Evolutionary conservation across 495 filamentous ascomycete species (phyloP).

Genomic region (Xylona heveae): DNA sequence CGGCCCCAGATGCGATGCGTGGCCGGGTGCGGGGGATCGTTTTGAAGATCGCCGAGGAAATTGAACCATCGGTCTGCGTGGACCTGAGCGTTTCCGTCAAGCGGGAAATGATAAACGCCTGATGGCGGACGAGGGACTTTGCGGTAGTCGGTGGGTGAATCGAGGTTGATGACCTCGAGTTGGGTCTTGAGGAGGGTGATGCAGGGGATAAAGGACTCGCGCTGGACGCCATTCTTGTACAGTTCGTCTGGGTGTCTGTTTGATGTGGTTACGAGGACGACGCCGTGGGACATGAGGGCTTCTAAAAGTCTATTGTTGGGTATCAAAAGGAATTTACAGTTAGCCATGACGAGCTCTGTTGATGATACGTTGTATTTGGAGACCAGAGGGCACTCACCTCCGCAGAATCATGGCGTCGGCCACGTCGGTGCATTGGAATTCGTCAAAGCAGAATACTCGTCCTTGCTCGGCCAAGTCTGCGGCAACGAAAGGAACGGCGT

Average conservation of each 20-base stretch:
- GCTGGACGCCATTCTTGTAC: constrained; percentile 96
- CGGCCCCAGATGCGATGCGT: constrained; percentile 87
- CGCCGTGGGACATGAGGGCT: constrained; percentile 82
- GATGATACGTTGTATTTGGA: not conserved
- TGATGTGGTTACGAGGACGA: constrained; percentile 88
- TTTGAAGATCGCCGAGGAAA: constrained; percentile 66
- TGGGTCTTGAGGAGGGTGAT: constrained; percentile 74
- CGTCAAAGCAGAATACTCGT: constrained; percentile 88
- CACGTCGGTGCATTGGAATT: constrained; percentile 97
- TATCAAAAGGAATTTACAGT: not conserved
- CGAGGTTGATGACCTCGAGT: constrained; percentile 76
- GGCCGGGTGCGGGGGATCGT: constrained; percentile 53
- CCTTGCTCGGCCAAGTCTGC: constrained; percentile 73
- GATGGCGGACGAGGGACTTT: constrained; percentile 88
- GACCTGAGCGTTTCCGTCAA: constrained; percentile 50
- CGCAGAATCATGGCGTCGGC: constrained; percentile 97
- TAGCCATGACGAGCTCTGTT: not conserved
- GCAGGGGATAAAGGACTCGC: constrained; percentile 82
- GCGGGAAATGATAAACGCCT: constrained; percentile 75
- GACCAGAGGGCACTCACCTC: constrained; percentile 21
- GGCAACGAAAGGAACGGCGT: constrained; percentile 79
- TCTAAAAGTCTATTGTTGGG: constrained; percentile 44
- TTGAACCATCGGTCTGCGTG: constrained; percentile 91
- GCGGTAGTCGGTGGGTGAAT: constrained; percentile 90
- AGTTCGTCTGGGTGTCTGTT: constrained; percentile 91